Percentiles rank a stretch among this genome's conserved stretches.
These are phyloP conservation scores for Kodamaea hsintzibuensis DNA, from an alignment of 805 yeast genomes.

Conservation along the genomic window DNA sequence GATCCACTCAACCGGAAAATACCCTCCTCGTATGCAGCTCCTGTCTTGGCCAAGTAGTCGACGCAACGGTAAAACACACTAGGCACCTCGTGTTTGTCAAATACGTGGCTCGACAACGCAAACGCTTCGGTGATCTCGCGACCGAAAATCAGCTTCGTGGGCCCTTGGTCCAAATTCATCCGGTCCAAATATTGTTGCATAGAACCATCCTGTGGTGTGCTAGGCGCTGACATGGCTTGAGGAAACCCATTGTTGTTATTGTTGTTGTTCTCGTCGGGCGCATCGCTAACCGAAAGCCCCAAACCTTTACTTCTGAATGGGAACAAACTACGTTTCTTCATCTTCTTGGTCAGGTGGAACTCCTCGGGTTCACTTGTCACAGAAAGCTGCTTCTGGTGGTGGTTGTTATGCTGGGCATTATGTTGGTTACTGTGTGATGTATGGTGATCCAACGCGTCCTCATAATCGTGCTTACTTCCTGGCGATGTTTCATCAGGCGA, in stretches of 20 bases:
- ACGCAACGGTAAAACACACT: constrained; percentile 76
- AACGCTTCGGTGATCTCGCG: constrained; percentile 55
- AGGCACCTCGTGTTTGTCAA: constrained; percentile 58
- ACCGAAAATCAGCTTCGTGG: constrained; percentile 58
- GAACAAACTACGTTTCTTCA: constrained; percentile 59
- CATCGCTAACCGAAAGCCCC: not conserved
- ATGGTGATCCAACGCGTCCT: constrained; percentile 15
- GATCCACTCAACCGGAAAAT: constrained; percentile 90
- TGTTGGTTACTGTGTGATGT: not conserved
- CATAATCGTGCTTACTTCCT: constrained; percentile 13
- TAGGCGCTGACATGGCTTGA: not conserved
- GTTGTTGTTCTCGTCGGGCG: not conserved
- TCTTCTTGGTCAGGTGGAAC: constrained; percentile 29
- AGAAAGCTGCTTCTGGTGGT: constrained; percentile 1
- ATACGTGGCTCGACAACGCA: constrained; percentile 49
- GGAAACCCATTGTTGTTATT: not conserved
- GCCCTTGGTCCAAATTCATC: constrained; percentile 35
- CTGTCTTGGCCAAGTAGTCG: constrained; percentile 60
- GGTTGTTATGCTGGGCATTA: not conserved
- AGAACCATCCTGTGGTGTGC: constrained; percentile 11
- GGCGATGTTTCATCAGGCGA: not conserved
- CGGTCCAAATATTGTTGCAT: constrained; percentile 33
- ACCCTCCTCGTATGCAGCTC: constrained; percentile 86
- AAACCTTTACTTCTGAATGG: constrained; percentile 46
- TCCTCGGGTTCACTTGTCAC: not conserved